Evolutionary conservation across 2,329 filamentous ascomycete genomes (phyloP), one percentile per base, ranked within the genome.

Genomic region (Aspergillus aculeatus): DNA sequence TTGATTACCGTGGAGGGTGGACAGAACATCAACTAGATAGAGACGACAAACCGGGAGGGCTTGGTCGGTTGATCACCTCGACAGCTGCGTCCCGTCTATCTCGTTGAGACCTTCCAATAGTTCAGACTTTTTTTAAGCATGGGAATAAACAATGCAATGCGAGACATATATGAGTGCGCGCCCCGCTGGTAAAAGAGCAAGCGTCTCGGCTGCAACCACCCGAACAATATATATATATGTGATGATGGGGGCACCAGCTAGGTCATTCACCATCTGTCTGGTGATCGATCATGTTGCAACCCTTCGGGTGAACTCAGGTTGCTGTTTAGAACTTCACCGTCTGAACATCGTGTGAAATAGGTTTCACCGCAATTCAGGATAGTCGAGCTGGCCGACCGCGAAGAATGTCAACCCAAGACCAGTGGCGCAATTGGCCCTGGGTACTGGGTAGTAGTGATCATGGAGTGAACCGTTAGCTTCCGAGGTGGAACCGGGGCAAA

Each of bases 401-500:
- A 19, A 44, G 38, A 44, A 44, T 44, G 38, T 44, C 38, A 44
- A 44, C 38, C 38, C 38, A 44, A 44, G 12, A 7, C 38, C 38
- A 16, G 38, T 44, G 38, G 38, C n/a, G 50, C 50, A 21, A 50
- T 12, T 19, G 49, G 54, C 41, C 21, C 50, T 58, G 44, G 48
- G 44, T 35, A 35, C 32, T 35, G 26, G 26, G 26, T 29, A 29
- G 26, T 49, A 35, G 44, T 24, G 32, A 23, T 24, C 35, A 29
- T 50, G 54, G 26, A 21, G 41, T 35, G 49, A 38, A 44, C 35
- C 26, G 11, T 60, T 60, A 60, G 58, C 54, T 60, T 57, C 58
- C 58, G 58, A 50, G 54, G 58, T 57, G 54, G 58, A 56, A 56
- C 58, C 56, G 41, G 48, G 50, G 41, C 26, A 55, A 32, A 47